Base-by-base conservation (phyloP, 2,329 filamentous ascomycete species). In the Didymella keratinophila region DNA sequence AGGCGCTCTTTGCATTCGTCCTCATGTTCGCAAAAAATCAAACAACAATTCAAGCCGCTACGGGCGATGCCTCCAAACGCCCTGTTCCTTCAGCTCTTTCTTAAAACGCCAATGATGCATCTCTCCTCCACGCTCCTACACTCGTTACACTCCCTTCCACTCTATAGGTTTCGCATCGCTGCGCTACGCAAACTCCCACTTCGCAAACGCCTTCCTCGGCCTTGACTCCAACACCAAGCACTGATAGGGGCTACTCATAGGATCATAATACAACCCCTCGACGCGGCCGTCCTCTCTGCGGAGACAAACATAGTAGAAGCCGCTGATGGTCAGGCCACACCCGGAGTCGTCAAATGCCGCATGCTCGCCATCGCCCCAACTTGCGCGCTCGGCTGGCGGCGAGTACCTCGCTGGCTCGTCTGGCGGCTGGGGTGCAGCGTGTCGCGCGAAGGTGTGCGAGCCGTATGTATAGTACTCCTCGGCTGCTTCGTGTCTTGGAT, bases 181-280 rank as follows among this genome's bases (percentile, higher is more conserved):
- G 7, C 28, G n/a, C 16, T 36, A 58, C 11, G 34, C 45, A 44
- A 81, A 80, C 30, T 65, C 72, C 77, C 78, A 79, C 34, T 71
- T 74, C 8, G 66, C 71, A 60, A 78, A 78, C 18, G 64, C 58
- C 0, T 78, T 79, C 4, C 68, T 67, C 4, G 64, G 64, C 42
- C 65, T 63, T 34, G 77, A 78, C 52, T 74, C 76, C 61, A 85
- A 67, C 63, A 76, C 78, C 64, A 85, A 66, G 64, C 79, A 78
- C 74, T 85, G 83, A 70, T 83, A 84, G 46, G 83, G 83, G 56
- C 80, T 81, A 61, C 79, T 82, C 65, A 79, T 77, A n/a, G 82
- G 82, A 74, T 85, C 83, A 67, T 81, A 84, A 68, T 85, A 85
- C 61, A 84, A 70, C 0, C 83, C 83, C 63, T 84, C 79, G 4